A percentile compares a stretch with the other conserved stretches of the same genome.
Evolutionary conservation across 225 moss, liverwort and hornwort species (phyloP).

Genomic region (Pseudisothecium myosuroides): DNA sequence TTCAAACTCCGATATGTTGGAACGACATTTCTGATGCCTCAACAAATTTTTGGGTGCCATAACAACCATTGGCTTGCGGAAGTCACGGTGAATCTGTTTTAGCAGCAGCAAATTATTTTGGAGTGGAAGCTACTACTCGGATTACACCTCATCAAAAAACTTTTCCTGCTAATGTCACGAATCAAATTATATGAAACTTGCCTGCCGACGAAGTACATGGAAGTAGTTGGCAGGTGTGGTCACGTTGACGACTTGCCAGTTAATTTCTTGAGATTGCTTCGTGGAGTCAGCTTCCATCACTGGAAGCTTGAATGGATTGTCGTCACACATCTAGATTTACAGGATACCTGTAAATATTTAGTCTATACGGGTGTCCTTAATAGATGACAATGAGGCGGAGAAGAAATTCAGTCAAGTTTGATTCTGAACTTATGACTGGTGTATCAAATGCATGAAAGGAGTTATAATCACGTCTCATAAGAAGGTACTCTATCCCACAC

Average conservation of each 20-base stretch:
- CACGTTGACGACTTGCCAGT: slow-evolving; percentile 82
- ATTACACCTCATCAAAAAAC: background rate
- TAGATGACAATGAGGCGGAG: background rate
- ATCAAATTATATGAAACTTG: background rate
- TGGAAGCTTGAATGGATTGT: slow-evolving; percentile 66
- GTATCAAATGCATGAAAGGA: background rate
- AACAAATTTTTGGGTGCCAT: slow-evolving; percentile 89
- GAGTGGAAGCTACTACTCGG: background rate
- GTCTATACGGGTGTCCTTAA: slow-evolving; percentile 20
- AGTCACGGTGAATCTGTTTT: slow-evolving; percentile 73
- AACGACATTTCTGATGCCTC: slow-evolving; percentile 70
- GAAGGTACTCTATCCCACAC: background rate
- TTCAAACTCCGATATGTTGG: slow-evolving; percentile 47
- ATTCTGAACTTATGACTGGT: background rate
- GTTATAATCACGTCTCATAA: background rate
- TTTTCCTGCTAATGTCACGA: background rate
- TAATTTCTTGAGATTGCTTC: slow-evolving; percentile 71
- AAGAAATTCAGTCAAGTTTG: background rate
- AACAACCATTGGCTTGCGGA: slow-evolving; percentile 81
- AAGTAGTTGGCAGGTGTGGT: slow-evolving; percentile 96
- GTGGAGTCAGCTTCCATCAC: slow-evolving; percentile 61
- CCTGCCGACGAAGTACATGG: slow-evolving; percentile 87
- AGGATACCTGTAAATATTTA: slow-evolving; percentile 18
- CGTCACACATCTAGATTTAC: slow-evolving; percentile 71
- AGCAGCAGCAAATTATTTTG: background rate